Conservation (phyloP, 495 filamentous ascomycete genomes). For the Trypethelium eluteriae region DNA sequence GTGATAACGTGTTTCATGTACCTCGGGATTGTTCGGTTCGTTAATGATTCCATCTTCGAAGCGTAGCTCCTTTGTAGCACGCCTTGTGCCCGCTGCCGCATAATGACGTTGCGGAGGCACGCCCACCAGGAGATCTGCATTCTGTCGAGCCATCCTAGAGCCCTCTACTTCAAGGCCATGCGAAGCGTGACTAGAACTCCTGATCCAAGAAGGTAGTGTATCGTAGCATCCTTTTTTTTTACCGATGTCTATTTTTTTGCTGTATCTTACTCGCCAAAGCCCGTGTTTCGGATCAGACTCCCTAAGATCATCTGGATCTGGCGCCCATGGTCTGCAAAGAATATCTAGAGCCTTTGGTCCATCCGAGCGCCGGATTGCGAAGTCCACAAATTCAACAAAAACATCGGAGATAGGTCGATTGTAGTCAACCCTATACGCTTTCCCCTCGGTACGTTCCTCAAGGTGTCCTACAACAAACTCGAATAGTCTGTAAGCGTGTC, state of each 20-base stretch:
- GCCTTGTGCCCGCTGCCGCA: conserved; percentile 6
- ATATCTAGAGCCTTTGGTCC: conserved; percentile 17
- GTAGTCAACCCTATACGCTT: conserved; percentile 22
- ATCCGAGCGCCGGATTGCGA: conserved; percentile 18
- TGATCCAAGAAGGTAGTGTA: conserved; percentile 15
- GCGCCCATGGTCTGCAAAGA: conserved; percentile 21
- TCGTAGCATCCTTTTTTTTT: conserved; percentile 2
- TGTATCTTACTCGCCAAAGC: background rate
- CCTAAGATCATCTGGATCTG: background rate
- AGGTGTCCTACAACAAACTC: background rate
- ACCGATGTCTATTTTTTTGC: background rate
- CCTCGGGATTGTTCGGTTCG: too few species aligned
- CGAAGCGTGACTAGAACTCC: conserved; percentile 11
- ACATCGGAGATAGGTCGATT: conserved; percentile 14
- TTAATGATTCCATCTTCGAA: conserved; percentile 25
- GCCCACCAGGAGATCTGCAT: conserved; percentile 15
- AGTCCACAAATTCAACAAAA: conserved; percentile 18
- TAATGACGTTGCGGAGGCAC: conserved; percentile 11
- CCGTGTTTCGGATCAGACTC: background rate
- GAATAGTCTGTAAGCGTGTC: background rate
- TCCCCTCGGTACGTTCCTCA: conserved; percentile 20
- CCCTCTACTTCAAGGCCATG: conserved; percentile 11
- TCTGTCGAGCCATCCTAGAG: conserved; percentile 20
- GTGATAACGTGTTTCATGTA: background rate
- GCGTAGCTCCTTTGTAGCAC: conserved; percentile 11